Evolutionary conservation across 805 yeast genomes (phyloP).

Genomic region (Candida peoriensis): DNA sequence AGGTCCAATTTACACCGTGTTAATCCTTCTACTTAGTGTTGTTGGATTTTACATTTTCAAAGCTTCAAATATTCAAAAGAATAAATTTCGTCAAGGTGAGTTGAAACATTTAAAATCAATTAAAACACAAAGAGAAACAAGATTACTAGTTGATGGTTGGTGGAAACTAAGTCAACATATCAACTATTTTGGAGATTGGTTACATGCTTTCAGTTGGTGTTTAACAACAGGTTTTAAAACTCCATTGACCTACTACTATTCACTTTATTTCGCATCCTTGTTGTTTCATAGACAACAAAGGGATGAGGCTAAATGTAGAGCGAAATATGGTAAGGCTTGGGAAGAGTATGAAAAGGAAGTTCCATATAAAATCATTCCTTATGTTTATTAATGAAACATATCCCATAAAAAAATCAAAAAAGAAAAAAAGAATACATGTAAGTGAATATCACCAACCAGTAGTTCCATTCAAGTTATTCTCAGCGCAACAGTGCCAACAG

Average conservation of each 20-base stretch:
- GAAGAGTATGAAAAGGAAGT: constrained; percentile 71
- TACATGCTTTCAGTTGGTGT: constrained; percentile 89
- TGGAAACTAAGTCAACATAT: constrained; percentile 92
- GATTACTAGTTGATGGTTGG: constrained; percentile 87
- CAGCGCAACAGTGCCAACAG: background rate
- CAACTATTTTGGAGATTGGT: constrained; percentile 94
- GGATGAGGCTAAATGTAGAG: constrained; percentile 87
- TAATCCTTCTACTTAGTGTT: constrained; percentile 44
- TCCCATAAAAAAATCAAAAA: background rate
- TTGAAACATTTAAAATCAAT: constrained; percentile 65
- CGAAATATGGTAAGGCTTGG: constrained; percentile 87
- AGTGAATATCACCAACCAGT: background rate
- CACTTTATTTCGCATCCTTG: constrained; percentile 74
- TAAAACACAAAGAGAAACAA: constrained; percentile 71
- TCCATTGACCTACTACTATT: constrained; percentile 83
- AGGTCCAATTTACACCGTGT: constrained; percentile 32
- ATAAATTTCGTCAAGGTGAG: constrained; percentile 75
- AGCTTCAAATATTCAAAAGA: constrained; percentile 78
- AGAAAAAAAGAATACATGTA: background rate
- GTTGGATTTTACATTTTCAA: constrained; percentile 81
- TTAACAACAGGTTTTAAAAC: constrained; percentile 80
- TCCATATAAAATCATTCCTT: constrained; percentile 89
- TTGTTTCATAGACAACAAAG: constrained; percentile 84
- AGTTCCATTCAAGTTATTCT: background rate
- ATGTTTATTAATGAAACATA: constrained; percentile 51